Percentiles rank a stretch among this genome's conserved stretches.
Evolutionary conservation across 441 rosid species (phyloP).

Genomic region (Erysimum cheiri): DNA sequence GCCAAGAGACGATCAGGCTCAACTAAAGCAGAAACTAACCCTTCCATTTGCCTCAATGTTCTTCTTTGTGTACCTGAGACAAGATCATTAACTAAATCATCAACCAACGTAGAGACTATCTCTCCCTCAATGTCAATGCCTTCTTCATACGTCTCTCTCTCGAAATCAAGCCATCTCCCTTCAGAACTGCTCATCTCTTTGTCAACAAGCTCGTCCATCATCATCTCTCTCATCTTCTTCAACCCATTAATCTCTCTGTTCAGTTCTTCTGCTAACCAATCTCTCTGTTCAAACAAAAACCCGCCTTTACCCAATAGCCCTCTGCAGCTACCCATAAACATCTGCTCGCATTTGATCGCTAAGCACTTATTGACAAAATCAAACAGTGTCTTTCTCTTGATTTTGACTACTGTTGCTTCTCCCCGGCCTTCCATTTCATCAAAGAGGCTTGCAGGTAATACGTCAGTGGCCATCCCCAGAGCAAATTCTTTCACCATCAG

Average conservation of each 20-base stretch:
- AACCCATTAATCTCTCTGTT: slow-evolving; percentile 58
- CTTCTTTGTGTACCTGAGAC: slow-evolving; percentile 35
- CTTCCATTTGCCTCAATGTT: slow-evolving; percentile 31
- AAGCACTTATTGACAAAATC: slow-evolving; percentile 65
- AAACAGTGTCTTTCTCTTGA: slow-evolving; percentile 59
- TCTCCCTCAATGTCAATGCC: slow-evolving; percentile 68
- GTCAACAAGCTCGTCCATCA: slow-evolving; percentile 88
- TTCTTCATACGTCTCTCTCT: slow-evolving; percentile 69
- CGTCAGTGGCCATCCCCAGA: slow-evolving; percentile 45
- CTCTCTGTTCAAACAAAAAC: slow-evolving; percentile 50
- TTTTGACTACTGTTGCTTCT: slow-evolving; percentile 50
- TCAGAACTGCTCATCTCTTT: slow-evolving; percentile 68
- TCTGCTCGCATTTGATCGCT: slow-evolving; percentile 46
- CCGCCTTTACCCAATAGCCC: slow-evolving; percentile 51
- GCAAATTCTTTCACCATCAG: slow-evolving; percentile 54
- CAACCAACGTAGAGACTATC: slow-evolving; percentile 68
- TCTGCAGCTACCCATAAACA: slow-evolving; percentile 52
- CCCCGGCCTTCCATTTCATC: slow-evolving; percentile 51
- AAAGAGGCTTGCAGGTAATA: slow-evolving; percentile 47
- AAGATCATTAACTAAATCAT: slow-evolving; percentile 74
- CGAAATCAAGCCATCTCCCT: slow-evolving; percentile 82
- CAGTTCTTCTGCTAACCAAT: slow-evolving; percentile 70
- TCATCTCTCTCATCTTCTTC: slow-evolving; percentile 67
- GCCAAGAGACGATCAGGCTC: slow-evolving; percentile 27
- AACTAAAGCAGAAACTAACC: slow-evolving; percentile 1